Base-by-base conservation (phyloP, 1,139 yeast species). In the Pichia kudriavzevii region DNA sequence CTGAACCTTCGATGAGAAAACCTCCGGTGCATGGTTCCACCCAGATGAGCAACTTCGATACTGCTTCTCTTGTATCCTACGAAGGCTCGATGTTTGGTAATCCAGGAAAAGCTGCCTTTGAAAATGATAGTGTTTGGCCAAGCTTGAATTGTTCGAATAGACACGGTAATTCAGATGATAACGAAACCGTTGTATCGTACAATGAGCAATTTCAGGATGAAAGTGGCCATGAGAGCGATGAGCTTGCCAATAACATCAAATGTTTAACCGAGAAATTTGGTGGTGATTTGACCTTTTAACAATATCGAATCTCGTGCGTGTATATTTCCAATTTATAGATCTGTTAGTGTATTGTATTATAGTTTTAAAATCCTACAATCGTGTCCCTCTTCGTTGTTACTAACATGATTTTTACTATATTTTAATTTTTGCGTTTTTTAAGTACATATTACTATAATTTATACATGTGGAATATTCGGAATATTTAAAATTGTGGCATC, bases 61-160 rank as follows among this genome's bases (percentile, higher is more conserved):
- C 53, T 2, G 38, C 44, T 7, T 50, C 52, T 15, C 15, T 52
- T 20, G 43, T 50, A 7, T 47, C 55, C 3, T 52, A 50, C 32
- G 52, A 45, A 27, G 50, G 52, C 20, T 41, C 43, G 4, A 35
- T 41, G 33, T 43, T 32, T 29, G 33, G 32, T 28, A 31, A 15
- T n/a, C 30, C 13, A 16, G 28, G 32, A 11, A 22, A 16, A 30
- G 35, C 15, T 12, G 23, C 14, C 16, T 12, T 15, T 12, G 5
- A 16, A 5, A 35, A 35, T 27, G 18, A 30, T 9, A 26, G 28
- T 9, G 33, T 33, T 14, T 49, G 48, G 48, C 53, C 53, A 7
- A 40, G 41, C 5, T 30, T 50, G 9, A 42, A 45, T 4, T 36
- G 11, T 20, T n/a, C n/a, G n/a, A 8, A 36, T 26, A 35, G 37